Percentiles rank a stretch among this genome's conserved stretches.
Evolutionary conservation across 148 eudicot genomes (phyloP).

Genomic region (Chenopodium suecicum): DNA sequence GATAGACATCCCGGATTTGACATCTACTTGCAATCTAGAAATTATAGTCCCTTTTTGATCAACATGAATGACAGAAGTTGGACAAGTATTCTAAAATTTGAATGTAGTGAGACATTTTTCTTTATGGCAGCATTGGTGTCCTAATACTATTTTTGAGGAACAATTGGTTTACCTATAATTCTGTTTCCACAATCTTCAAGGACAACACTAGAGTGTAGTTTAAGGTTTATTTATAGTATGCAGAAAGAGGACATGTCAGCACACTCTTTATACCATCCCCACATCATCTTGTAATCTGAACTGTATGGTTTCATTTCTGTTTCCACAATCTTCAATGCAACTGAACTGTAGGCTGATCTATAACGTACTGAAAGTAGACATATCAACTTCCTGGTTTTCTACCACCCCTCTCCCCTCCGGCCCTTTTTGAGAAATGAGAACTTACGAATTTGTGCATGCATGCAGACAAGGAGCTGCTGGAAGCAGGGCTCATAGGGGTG

Average conservation of each 20-base stretch:
- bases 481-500: slow-evolving; percentile 41
- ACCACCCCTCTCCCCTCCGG: not conserved
- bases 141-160: not conserved
- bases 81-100: too few species aligned
- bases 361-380: not conserved
- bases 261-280: too few species aligned
- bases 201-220: not conserved
- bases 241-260: not conserved
- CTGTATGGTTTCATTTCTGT: not conserved
- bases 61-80: not conserved
- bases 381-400: too few species aligned
- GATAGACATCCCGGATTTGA: not conserved
- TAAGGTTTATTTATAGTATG: not conserved
- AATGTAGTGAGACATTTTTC: not conserved
- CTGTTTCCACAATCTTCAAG: not conserved
- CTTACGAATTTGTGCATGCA: not conserved
- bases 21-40: not conserved
- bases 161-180: not conserved
- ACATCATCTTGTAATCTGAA: too few species aligned
- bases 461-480: slow-evolving; percentile 77
- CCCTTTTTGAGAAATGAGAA: not conserved
- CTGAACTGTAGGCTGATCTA: not conserved
- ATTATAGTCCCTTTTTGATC: not conserved
- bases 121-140: not conserved
- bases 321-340: not conserved